Evolutionary conservation across 805 yeast genomes (phyloP), one percentile per base, ranked within the genome.

Genomic region (Diddensiella caesifluorescens): DNA sequence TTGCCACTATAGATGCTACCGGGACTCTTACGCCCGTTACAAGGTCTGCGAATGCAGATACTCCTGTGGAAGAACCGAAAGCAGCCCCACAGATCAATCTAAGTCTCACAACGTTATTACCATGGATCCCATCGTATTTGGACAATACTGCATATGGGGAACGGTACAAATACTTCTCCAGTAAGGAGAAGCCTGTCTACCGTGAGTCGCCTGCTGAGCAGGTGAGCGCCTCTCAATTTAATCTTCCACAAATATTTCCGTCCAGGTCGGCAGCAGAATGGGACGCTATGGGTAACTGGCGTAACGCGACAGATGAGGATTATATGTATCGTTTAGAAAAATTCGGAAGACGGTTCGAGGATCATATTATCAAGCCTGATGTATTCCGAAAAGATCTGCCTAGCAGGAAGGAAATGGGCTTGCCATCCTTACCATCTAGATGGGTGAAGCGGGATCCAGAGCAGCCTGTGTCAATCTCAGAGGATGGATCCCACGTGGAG

Each of bases 241-340:
- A 47, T 23, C 43, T 52, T 25, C 56, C 56, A 15, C 53, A 50
- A 39, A 48, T 52, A n/a, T 52, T 39, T 45, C 50, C 54, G 12
- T 45, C 53, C 21, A 51, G 56, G 18, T 19, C 41, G n/a, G 52
- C 54, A 6, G 54, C 53, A 3, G 47, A 50, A 22, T 38, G 48
- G 21, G 52, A 51, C 30, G 50, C 53, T 3, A 13, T 37, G 39
- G 43, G 45, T 13, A n/a, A 18, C n/a, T 15, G 20, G 38, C 13
- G 20, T 32, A 29, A 9, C 33, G 10, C 13, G 15, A 18, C 9
- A 7, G 27, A 28, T 6, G 32, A 29, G 6, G 32, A 29, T 29
- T 13, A 7, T 6, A n/a, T 13, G 15, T 19, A 29, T 7, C 32
- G 32, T 7, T 19, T 29, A 13, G 16, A 29, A 7, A 9, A 7